Base-by-base conservation (phyloP, 345 rosid genomes). In the Nephelium lappaceum region DNA sequence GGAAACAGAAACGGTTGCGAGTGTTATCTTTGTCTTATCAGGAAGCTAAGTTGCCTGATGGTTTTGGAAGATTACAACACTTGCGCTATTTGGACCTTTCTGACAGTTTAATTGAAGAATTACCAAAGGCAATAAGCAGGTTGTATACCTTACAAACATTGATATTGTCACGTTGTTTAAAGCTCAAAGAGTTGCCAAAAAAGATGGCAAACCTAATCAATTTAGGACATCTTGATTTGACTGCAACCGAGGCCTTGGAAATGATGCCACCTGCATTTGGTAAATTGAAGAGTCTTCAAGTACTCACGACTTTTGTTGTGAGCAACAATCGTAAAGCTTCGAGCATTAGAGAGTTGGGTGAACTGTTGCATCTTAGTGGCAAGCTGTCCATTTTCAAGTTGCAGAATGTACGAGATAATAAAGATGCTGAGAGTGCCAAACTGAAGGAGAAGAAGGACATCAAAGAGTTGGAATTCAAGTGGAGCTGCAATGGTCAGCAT, bases 71-170 rank as follows among this genome's bases (percentile, higher is more conserved):
- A 55, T 65, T 86, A 2, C 84, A 72, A 64, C 85, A 83, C n/a
- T 77, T 80, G 3, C 78, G 89, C 5, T 88, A 81, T 43, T 67
- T 86, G 67, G 77, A 80, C 71, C 71, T 88, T 64, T 79, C 86
- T 64, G 14, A 11, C 42, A 73, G 80, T 16, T 15, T 45, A 15
- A 80, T 86, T 6, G 41, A 42, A 15, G 53, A 67, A 43, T 76
- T 88, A 42, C 89, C 89, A 0, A 75, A 78, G 16, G 78, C 84
- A 11, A 49, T 83, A 8, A 58, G 73, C 68, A 41, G 36, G 45
- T 57, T 86, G 76, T 82, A 69, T 6, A 78, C 81, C 69, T 80
- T 88, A 25, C 84, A 88, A 75, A 84, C 84, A 23, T 74, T 88
- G 43, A 71, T 88, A 8, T 24, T 86, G 27, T 45, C 60, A 8